Evolutionary conservation across 768 basidiomycete genomes (phyloP).

Genomic region (Collybia mongolica): DNA sequence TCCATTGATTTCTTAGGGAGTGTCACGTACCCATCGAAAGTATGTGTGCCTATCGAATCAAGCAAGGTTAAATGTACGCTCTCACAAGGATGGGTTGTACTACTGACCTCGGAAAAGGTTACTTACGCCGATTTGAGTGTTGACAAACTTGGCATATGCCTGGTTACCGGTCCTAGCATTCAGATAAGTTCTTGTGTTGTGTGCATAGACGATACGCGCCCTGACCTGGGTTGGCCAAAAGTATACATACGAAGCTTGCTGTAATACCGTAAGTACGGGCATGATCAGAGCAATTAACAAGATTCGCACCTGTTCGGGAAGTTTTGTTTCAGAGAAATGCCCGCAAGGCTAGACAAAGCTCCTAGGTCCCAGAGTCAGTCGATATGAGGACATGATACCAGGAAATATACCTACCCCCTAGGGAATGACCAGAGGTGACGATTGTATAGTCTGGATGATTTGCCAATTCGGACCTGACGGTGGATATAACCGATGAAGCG

Average conservation of each 20-base stretch:
- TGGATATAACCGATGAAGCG: constrained; percentile 22
- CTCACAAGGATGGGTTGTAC: too few species aligned
- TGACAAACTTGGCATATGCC: constrained; percentile 14
- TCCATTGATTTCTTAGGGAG: not conserved
- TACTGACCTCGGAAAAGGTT: constrained; percentile 15
- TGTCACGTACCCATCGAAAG: constrained; percentile 9
- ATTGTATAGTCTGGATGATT: constrained; percentile 30
- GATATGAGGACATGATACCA: too few species aligned
- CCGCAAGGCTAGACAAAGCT: constrained; percentile 36
- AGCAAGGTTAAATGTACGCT: too few species aligned
- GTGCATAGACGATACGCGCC: not conserved
- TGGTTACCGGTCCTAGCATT: constrained; percentile 13
- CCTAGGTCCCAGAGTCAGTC: not conserved
- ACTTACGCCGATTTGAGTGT: constrained; percentile 9
- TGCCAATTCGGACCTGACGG: constrained; percentile 27
- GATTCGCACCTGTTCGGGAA: constrained; percentile 21
- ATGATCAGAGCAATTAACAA: not conserved
- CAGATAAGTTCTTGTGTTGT: not conserved
- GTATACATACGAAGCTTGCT: constrained; percentile 14
- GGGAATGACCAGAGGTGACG: constrained; percentile 36
- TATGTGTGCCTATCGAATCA: constrained; percentile 9
- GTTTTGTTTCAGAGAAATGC: constrained; percentile 25
- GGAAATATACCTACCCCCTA: constrained; percentile 26
- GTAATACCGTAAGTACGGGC: too few species aligned
- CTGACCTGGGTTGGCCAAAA: constrained; percentile 16